A percentile compares a stretch with the other conserved stretches of the same genome.
Conservation (phyloP, 495 filamentous ascomycete genomes). For the Friedmanniomyces endolithicus region DNA sequence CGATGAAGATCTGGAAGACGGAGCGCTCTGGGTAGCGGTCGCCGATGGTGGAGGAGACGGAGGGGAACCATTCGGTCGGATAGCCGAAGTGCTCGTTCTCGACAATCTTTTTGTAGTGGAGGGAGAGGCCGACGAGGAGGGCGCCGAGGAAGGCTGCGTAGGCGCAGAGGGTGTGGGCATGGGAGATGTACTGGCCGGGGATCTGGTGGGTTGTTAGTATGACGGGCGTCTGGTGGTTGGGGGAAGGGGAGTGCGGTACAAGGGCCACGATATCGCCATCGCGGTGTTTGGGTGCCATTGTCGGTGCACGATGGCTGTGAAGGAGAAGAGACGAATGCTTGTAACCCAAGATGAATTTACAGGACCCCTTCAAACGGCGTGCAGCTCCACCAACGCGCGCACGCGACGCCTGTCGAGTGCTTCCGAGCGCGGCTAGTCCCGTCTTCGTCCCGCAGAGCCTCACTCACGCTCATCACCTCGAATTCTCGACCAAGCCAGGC, state of each 20-base stretch:
- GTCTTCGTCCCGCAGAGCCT: not conserved
- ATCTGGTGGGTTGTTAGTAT: slow-evolving; percentile 36
- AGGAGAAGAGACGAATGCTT: not conserved
- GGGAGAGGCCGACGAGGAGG: slow-evolving; percentile 63
- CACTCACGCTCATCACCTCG: not conserved
- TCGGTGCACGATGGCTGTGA: slow-evolving; percentile 5
- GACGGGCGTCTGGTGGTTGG: slow-evolving; percentile 4
- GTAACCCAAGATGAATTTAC: not conserved
- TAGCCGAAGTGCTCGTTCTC: slow-evolving; percentile 96
- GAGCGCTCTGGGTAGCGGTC: slow-evolving; percentile 96
- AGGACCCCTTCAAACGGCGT: not conserved
- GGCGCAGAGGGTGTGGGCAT: slow-evolving; percentile 70
- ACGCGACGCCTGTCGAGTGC: not conserved
- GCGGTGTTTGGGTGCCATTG: slow-evolving; percentile 74
- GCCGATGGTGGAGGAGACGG: slow-evolving; percentile 96
- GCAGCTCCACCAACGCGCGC: too few relatives aligned
- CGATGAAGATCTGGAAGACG: slow-evolving; percentile 93
- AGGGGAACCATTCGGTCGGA: slow-evolving; percentile 98
- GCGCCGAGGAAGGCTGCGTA: slow-evolving; percentile 88
- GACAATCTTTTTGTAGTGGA: slow-evolving; percentile 96
- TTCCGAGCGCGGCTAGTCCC: not conserved
- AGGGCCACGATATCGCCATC: slow-evolving; percentile 75
- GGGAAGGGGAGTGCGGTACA: slow-evolving; percentile 32
- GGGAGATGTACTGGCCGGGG: slow-evolving; percentile 86
- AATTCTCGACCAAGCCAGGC: not conserved